Evolutionary conservation across 116 monocot genomes (phyloP).

Genomic region (Dioscorea cayenensis): DNA sequence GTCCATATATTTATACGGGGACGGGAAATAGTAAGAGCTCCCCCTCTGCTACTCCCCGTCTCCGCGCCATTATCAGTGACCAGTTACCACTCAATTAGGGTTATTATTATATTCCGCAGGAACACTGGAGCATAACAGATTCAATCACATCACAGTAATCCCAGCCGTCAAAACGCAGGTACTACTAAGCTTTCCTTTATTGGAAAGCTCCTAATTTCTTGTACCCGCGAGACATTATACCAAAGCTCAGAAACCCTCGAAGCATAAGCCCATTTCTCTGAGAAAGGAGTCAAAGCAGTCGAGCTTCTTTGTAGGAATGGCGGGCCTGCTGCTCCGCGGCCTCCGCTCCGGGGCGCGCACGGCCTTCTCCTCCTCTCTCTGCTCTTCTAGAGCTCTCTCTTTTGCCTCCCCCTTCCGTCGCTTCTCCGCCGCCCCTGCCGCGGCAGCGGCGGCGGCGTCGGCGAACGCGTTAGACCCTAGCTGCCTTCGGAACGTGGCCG

Average conservation of each 20-base stretch:
- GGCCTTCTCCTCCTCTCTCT: slow-evolving; percentile 4
- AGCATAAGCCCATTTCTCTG: not conserved
- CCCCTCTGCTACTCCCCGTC: too few species aligned
- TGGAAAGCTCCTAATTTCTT: not conserved
- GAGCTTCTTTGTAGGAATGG: slow-evolving; percentile 1
- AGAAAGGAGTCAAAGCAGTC: too few species aligned
- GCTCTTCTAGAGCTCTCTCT: not conserved
- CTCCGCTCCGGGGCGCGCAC: slow-evolving; percentile 39
- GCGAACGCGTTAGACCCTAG: slow-evolving; percentile 41
- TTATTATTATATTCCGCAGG: too few species aligned
- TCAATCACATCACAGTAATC: not conserved
- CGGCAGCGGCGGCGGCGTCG: slow-evolving; percentile 18
- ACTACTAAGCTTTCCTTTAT: not conserved
- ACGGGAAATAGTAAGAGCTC: too few species aligned
- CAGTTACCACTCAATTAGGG: too few species aligned
- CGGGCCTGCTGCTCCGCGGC: slow-evolving; percentile 49
- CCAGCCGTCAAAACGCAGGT: not conserved
- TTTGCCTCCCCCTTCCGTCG: slow-evolving; percentile 1
- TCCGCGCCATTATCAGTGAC: too few species aligned
- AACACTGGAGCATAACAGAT: too few species aligned
- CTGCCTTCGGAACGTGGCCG: slow-evolving; percentile 82
- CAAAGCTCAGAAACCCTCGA: not conserved
- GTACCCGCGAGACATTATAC: not conserved
- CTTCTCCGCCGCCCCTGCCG: slow-evolving; percentile 20
- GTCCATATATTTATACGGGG: too few species aligned